A percentile compares a stretch with the other conserved stretches of the same genome.
Conservation (phyloP, 805 yeast species). For the Scheffersomyces spartinae region DNA sequence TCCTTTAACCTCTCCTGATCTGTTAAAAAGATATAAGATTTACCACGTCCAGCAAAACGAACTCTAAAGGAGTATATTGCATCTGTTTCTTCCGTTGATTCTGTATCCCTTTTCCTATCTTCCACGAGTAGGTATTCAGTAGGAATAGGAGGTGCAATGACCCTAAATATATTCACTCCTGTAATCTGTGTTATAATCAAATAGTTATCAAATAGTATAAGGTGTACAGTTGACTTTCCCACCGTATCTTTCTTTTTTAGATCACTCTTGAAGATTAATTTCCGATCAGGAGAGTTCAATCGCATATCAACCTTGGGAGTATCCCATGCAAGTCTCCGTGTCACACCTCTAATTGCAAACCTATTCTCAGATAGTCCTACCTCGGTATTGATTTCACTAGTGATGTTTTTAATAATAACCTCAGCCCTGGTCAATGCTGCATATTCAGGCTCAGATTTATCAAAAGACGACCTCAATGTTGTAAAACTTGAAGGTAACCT, state of each 20-base stretch:
- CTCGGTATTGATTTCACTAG: constrained; percentile 4
- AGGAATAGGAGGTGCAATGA: constrained; percentile 50
- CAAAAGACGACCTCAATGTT: too few species aligned
- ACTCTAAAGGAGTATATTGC: constrained; percentile 36
- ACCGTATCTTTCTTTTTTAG: not conserved
- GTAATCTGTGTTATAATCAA: constrained; percentile 49
- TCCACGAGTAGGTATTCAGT: constrained; percentile 47
- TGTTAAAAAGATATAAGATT: constrained; percentile 41
- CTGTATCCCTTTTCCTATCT: constrained; percentile 20
- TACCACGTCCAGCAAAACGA: constrained; percentile 44
- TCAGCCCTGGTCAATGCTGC: too few species aligned
- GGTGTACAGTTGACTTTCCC: constrained; percentile 16
- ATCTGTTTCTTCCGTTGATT: not conserved
- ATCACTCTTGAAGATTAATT: not conserved
- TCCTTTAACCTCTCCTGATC: constrained; percentile 38
- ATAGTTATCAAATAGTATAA: constrained; percentile 62
- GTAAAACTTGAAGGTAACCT: too few species aligned
- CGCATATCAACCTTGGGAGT: constrained; percentile 53
- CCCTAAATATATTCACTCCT: constrained; percentile 18
- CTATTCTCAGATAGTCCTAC: too few species aligned
- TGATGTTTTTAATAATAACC: too few species aligned
- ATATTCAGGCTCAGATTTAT: too few species aligned
- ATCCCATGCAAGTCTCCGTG: constrained; percentile 49
- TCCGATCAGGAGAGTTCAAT: constrained; percentile 33
- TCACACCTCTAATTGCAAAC: constrained; percentile 45